Evolutionary conservation across 2,329 filamentous ascomycete genomes (phyloP).

Genomic region (Calonectria montana): DNA sequence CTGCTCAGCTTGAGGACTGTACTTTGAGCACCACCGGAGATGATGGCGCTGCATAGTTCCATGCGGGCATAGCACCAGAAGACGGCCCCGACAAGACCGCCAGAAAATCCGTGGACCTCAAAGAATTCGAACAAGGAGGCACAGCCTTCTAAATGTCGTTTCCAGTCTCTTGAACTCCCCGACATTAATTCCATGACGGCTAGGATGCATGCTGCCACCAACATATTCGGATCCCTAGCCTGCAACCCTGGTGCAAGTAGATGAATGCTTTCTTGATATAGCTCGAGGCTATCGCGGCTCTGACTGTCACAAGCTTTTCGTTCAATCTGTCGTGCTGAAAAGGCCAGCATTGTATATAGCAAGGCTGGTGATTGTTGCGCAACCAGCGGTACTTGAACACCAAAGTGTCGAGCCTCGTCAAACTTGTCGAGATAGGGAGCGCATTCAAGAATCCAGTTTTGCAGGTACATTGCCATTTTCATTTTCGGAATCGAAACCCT

Average conservation of each 20-base stretch:
- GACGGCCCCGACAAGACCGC: slow-evolving; percentile 60
- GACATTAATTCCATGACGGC: slow-evolving; percentile 62
- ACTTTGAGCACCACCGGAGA: slow-evolving; percentile 60
- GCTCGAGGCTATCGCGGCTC: slow-evolving; percentile 61
- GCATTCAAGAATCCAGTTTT: slow-evolving; percentile 64
- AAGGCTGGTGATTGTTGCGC: slow-evolving; percentile 58
- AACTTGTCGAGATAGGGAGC: slow-evolving; percentile 66
- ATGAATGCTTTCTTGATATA: slow-evolving; percentile 65
- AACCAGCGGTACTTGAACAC: slow-evolving; percentile 60
- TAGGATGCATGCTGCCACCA: slow-evolving; percentile 60
- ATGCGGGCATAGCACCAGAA: slow-evolving; percentile 71
- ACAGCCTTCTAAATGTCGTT: slow-evolving; percentile 66
- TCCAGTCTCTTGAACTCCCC: slow-evolving; percentile 62
- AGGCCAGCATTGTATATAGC: slow-evolving; percentile 62
- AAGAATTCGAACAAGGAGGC: slow-evolving; percentile 63
- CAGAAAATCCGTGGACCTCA: slow-evolving; percentile 59
- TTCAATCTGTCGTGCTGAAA: slow-evolving; percentile 65
- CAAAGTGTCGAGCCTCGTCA: slow-evolving; percentile 63
- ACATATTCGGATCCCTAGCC: slow-evolving; percentile 55
- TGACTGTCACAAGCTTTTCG: slow-evolving; percentile 56
- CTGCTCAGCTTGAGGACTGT: slow-evolving; percentile 61
- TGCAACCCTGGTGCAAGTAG: slow-evolving; percentile 55
- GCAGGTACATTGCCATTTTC: slow-evolving; percentile 49
- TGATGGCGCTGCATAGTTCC: slow-evolving; percentile 66
- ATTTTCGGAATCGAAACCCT: slow-evolving; percentile 42